Evolutionary conservation across 495 filamentous ascomycete genomes (phyloP), one percentile per base, ranked within the genome.

Genomic region (Tirmania nivea): DNA sequence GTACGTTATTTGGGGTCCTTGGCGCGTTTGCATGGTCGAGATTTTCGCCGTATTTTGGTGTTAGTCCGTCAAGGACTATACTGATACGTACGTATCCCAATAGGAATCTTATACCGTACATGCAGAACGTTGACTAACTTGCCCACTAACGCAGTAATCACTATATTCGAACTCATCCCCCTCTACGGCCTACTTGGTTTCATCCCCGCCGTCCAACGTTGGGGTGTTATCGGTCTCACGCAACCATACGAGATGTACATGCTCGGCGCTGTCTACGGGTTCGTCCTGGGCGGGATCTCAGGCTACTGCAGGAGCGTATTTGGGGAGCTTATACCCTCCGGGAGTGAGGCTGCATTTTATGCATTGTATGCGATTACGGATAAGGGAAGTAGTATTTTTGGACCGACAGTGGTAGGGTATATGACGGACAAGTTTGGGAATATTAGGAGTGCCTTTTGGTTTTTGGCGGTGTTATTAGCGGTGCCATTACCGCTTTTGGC

Each of bases 171-270:
- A 63, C 62, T 90, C 52, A 94, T 97, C 39, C 90, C 90, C 0
- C 54, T 96, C 2, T 97, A 97, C 62, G 89, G 86, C 0, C 74
- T 97, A 2, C 66, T 94, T 11, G 89, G 89, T 0, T 97, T 89
- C 62, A 72, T 96, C 19, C 86, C 88, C 2, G 78, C 85, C 7
- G 75, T 97, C 53, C 71, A 78, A 60, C 70, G 70, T 19, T 73
- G 80, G 63, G 89, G 88, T 0, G 75, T 82, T 11, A 69, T 89
- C 35, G 90, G 90, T 4, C 73, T 97, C 25, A 88, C 94, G 61
- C 80, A 86, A 59, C 83, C 82, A 10, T 94, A 87, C 86, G 90
- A 97, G 63, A 94, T 97, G 86, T 96, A 90, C 63, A 84, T 86
- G 3, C 69, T 97, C 2, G 86, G 85, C 0, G 82, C 81, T 7